Percentiles rank a stretch among this genome's conserved stretches.
Conservation (phyloP, 352 stramenopile species). For the Phytopythium mirpurense region DNA sequence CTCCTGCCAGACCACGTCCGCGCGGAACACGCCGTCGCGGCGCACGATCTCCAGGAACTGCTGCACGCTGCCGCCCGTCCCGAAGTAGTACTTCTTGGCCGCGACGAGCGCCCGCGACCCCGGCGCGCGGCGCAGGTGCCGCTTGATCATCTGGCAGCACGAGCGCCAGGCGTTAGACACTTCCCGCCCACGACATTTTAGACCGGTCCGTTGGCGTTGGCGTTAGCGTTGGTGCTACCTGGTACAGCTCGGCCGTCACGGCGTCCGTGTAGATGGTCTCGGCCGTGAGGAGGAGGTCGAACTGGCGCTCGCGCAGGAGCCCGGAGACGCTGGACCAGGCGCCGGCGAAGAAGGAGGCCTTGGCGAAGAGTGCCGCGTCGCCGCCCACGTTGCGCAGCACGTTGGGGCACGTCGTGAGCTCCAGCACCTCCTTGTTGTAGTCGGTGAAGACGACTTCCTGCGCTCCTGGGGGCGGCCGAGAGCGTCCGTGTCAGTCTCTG, state of each 20-base stretch:
- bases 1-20: conserved; percentile 66
- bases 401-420: conserved; percentile 81
- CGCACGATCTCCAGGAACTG: conserved; percentile 66
- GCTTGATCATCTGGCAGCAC: conserved; percentile 58
- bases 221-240: neutral
- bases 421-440: conserved; percentile 87
- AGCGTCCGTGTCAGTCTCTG: neutral
- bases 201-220: too few relatives aligned
- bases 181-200: too few relatives aligned
- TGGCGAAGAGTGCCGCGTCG: conserved; percentile 18
- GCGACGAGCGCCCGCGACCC: conserved; percentile 57
- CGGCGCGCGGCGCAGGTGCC: conserved; percentile 41
- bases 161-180: too few relatives aligned
- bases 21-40: conserved; percentile 37
- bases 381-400: conserved; percentile 39
- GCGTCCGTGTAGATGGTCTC: conserved; percentile 85
- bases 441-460: conserved; percentile 75
- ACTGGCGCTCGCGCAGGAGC: conserved; percentile 47
- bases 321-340: conserved; percentile 59
- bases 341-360: conserved; percentile 71
- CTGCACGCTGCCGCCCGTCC: conserved; percentile 82
- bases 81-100: conserved; percentile 88
- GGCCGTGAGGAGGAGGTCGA: conserved; percentile 75
- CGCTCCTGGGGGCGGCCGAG: too few relatives aligned
- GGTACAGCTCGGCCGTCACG: conserved; percentile 60